A percentile compares a stretch with the other conserved stretches of the same genome.
Conservation (phyloP, 345 rosid species). For the Clarkia xantiana region DNA sequence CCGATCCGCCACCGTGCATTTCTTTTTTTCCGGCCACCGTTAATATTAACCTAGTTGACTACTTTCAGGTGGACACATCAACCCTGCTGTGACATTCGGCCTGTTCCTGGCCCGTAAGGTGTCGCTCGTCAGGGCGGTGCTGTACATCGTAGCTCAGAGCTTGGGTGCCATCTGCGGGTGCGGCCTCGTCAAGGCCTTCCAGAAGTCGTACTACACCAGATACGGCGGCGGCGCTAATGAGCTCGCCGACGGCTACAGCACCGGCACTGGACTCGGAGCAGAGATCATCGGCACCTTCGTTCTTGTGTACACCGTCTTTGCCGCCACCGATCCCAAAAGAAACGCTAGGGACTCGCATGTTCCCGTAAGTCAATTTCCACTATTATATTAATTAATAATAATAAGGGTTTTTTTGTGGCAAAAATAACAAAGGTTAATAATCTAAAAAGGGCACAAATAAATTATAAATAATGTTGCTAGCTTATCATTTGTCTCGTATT, state of each 20-base stretch:
- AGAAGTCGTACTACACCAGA: not conserved
- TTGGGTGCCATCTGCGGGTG: conserved; percentile 3
- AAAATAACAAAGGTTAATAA: no score
- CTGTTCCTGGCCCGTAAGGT: not conserved
- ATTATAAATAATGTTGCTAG: no score
- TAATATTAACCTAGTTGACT: no score
- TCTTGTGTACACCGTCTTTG: not conserved
- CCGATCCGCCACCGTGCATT: no score
- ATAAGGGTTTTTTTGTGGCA: no score
- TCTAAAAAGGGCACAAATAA: no score
- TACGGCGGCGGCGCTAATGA: conserved; percentile 1
- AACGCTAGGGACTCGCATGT: conserved; percentile 3
- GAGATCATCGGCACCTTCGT: conserved; percentile 4
- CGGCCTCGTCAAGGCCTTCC: not conserved
- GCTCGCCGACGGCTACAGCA: conserved; percentile 1
- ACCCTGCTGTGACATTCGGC: no score
- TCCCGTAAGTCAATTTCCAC: not conserved
- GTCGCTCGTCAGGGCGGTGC: not conserved
- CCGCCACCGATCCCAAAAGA: not conserved
- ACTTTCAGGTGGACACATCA: no score
- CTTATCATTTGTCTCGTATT: no score
- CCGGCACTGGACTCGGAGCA: not conserved
- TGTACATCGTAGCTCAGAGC: conserved; percentile 2
- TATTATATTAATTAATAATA: no score
- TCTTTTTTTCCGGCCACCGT: no score